Percentiles rank a stretch among this genome's conserved stretches.
Evolutionary conservation across 257 asterid genomes (phyloP).

Genomic region (Voacanga thouarsii): DNA sequence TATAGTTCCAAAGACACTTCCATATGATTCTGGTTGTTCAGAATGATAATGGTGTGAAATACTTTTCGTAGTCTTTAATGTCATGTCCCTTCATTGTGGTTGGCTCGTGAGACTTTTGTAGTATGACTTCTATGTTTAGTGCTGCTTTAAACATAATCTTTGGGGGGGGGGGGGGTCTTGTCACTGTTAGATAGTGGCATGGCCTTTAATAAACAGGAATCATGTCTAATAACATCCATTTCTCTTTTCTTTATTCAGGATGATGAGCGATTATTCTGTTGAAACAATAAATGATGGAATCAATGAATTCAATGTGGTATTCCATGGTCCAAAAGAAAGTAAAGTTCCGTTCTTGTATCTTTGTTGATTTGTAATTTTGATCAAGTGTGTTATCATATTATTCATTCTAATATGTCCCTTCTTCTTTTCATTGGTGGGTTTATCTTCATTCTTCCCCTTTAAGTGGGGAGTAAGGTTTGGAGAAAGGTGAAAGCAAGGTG

Average conservation of each 20-base stretch:
- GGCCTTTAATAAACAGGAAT: background rate
- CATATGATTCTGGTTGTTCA: background rate
- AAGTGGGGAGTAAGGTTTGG: background rate
- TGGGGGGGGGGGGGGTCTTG: too few species aligned
- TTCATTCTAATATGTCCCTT: background rate
- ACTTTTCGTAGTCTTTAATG: background rate
- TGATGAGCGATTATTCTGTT: constrained; percentile 90
- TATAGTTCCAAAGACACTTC: background rate
- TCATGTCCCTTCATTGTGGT: background rate
- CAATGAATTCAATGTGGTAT: constrained; percentile 78
- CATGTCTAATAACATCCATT: background rate
- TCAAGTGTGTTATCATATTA: background rate
- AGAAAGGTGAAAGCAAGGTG: background rate
- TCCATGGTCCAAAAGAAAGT: constrained; percentile 98
- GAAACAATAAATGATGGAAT: constrained; percentile 84
- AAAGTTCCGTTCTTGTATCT: constrained; percentile 14
- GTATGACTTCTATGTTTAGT: background rate
- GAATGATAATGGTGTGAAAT: background rate
- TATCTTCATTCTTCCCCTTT: background rate
- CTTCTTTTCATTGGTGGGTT: background rate
- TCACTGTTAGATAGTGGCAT: background rate
- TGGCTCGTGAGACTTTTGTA: background rate
- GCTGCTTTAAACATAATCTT: background rate
- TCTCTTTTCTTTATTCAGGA: constrained; percentile 44
- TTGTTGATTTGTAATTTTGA: background rate